Conservation (phyloP, 2,329 filamentous ascomycete genomes). For the Paecilomyces niveus region DNA sequence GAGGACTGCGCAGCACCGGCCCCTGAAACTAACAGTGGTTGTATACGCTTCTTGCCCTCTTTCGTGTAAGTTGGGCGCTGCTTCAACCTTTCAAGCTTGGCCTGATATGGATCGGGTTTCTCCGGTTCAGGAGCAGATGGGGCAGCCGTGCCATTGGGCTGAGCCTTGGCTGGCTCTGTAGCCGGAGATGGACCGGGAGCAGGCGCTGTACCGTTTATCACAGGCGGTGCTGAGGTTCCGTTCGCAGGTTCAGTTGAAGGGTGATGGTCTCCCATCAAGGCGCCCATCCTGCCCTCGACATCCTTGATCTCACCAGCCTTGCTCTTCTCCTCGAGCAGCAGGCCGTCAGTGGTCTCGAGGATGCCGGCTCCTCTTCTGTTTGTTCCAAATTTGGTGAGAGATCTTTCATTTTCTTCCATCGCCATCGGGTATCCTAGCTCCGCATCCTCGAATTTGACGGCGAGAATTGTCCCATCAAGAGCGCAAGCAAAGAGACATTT, state of each 20-base stretch:
- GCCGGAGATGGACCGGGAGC: slow-evolving; percentile 24
- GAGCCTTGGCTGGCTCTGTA: slow-evolving; percentile 24
- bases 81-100: slow-evolving; percentile 65
- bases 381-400: slow-evolving; percentile 84
- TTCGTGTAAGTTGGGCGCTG: slow-evolving; percentile 91
- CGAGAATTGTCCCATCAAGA: slow-evolving; percentile 81
- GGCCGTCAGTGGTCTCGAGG: slow-evolving; percentile 81
- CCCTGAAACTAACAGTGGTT: slow-evolving; percentile 82
- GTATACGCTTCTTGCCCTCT: slow-evolving; percentile 93
- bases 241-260: slow-evolving; percentile 48
- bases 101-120: slow-evolving; percentile 47
- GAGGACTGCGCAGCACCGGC: slow-evolving; percentile 83
- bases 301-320: slow-evolving; percentile 85
- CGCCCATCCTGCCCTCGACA: slow-evolving; percentile 92
- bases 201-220: slow-evolving; percentile 41
- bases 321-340: slow-evolving; percentile 82
- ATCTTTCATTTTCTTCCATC: slow-evolving; percentile 83
- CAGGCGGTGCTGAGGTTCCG: slow-evolving; percentile 29
- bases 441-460: slow-evolving; percentile 71
- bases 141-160: slow-evolving; percentile 28
- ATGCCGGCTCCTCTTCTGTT: slow-evolving; percentile 84
- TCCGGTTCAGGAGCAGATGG: slow-evolving; percentile 24
- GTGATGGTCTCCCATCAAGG: slow-evolving; percentile 82
- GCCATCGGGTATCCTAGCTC: slow-evolving; percentile 86
- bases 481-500: slow-evolving; percentile 79